phyloP scores from a whole-genome alignment of 169 alveolate genomes.

The Eimeria praecox region DNA sequence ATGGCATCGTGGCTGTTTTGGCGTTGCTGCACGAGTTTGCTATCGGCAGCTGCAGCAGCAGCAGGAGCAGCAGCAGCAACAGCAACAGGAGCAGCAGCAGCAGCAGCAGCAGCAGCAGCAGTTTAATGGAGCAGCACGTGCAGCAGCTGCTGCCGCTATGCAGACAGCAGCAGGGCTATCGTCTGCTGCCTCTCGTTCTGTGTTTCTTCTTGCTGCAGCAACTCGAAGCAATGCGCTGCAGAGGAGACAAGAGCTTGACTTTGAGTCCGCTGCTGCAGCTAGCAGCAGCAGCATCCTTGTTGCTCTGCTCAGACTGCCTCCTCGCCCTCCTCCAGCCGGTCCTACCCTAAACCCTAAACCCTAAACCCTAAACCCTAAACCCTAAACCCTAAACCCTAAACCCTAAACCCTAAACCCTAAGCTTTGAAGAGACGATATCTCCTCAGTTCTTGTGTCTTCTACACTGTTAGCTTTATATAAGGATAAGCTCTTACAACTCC shows the following conservation, averaged over 20 bases:
- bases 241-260: background rate
- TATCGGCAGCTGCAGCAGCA: slow-evolving; percentile 51
- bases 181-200: slow-evolving; percentile 32
- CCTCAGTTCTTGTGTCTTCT: background rate
- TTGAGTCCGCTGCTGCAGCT: background rate
- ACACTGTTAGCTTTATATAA: background rate
- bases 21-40: slow-evolving; percentile 52
- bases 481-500: background rate
- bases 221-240: background rate
- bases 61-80: slow-evolving; percentile 53
- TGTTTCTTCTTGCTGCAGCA: slow-evolving; percentile 41
- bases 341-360: background rate
- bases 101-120: slow-evolving; percentile 15
- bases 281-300: slow-evolving; percentile 2
- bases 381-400: slow-evolving; percentile 7
- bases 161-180: background rate
- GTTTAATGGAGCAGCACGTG: slow-evolving; percentile 42
- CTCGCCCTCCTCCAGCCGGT: slow-evolving; percentile 58
- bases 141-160: slow-evolving; percentile 39
- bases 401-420: slow-evolving; percentile 38
- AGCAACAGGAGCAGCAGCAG: slow-evolving; percentile 10
- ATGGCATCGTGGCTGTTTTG: background rate
- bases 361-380: slow-evolving; percentile 30
- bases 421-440: too few species aligned
- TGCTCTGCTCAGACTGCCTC: slow-evolving; percentile 29